Evolutionary conservation across 768 basidiomycete species (phyloP), one percentile per base, ranked within the genome.

Genomic region (Panaeolus cyanescens): DNA sequence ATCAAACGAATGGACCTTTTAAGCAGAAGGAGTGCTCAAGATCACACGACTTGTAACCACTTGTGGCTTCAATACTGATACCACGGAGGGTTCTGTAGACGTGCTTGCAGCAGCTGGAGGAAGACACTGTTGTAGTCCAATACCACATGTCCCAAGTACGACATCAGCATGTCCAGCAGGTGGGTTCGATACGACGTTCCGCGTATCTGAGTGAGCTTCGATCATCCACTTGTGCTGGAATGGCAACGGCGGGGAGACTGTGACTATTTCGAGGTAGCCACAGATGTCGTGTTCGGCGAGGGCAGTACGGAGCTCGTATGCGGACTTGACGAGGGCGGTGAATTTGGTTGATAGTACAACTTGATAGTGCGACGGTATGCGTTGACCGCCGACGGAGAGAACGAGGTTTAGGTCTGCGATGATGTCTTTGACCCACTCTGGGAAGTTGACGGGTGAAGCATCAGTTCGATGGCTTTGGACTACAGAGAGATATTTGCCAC

Each of bases 201-300:
- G 54, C 3, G 57, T 34, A 25, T 59, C 60, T 12, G 61, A 56
- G 42, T 65, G 57, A 2, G 63, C 66, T 36, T 69, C 63, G 20
- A 57, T 58, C 66, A 69, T 69, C 30, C 62, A 67, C 20, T 55
- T 62, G 9, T 63, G 54, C n/a, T 66, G 66, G 54, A 69, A 69
- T 5, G 65, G 63, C 13, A 58, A 61, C 15, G 62, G 61, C 1
- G 65, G 64, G 7, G 64, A 65, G 32, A 65, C 57, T 4, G 59
- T 60, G 6, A 58, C 40, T 25, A 65, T 40, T 15, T 67, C 63
- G 7, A 70, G 34, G 17, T 61, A 59, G 3, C 69, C 65, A 19
- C 62, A 65, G 32, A 70, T 40, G 40, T 70, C 69, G 13, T 61
- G 61, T 37, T 70, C 68, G 10, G 70, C 67, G 7, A 71, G 67